Conservation (phyloP, 805 yeast species). For the Candida namnaoensis region DNA sequence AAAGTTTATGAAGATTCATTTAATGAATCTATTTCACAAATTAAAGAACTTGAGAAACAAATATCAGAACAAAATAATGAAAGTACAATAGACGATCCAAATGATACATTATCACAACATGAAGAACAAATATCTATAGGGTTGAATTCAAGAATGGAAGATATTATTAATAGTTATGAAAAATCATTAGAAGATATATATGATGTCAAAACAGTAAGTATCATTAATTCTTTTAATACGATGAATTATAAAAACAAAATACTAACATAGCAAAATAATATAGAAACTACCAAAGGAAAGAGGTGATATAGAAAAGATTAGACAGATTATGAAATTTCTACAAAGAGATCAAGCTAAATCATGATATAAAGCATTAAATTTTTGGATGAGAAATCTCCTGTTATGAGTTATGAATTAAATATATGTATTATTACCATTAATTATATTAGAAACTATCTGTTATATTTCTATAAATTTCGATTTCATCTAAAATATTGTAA, state of each 20-base stretch:
- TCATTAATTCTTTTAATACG: too few species aligned
- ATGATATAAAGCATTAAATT: too few species aligned
- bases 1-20: conserved; percentile 26
- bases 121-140: conserved; percentile 6
- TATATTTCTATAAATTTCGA: too few species aligned
- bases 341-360: too few species aligned
- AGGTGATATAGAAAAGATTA: conserved; percentile 17
- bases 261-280: conserved; percentile 6
- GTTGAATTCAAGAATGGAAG: not conserved
- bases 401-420: too few species aligned
- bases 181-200: conserved; percentile 7
- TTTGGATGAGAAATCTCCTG: too few species aligned
- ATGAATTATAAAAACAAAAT: not conserved
- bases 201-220: conserved; percentile 13
- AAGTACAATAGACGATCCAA: conserved; percentile 1
- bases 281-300: conserved; percentile 18
- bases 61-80: conserved; percentile 4
- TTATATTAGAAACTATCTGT: too few species aligned
- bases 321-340: conserved; percentile 16
- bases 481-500: too few species aligned
- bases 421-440: too few species aligned
- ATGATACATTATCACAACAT: conserved; percentile 2
- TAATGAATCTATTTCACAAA: conserved; percentile 21
- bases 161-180: conserved; percentile 9
- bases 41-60: conserved; percentile 19